Base-by-base conservation (phyloP, 176 grass and related monocot species). In the Oryza meyeriana region DNA sequence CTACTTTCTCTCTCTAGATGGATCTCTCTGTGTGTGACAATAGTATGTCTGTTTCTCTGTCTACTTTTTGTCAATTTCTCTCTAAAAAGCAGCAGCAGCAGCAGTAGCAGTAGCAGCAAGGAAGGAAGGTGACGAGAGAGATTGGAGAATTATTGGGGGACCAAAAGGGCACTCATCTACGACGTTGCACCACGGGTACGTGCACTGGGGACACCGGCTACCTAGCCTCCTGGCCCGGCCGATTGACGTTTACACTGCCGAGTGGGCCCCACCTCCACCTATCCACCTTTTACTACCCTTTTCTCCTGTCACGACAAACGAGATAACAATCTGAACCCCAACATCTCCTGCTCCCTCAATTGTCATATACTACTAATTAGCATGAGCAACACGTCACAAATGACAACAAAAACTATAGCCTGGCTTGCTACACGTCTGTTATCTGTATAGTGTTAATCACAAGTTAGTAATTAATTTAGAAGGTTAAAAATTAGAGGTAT, bases 81-180 rank as follows among this genome's bases (percentile, higher is more conserved):
- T 70, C 81, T 80, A 69, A 52, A 84, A 40, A 71, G 28, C 22
- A 71, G 20, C 20, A 58, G 39, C 31, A 61, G 66, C 6, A 36
- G 35, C 35, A 36, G 42, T 16, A 40, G 39, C 39, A 40, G 35
- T 36, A 41, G 35, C 4, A n/a, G 30, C 16, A 5, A 18, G 22
- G 31, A 5, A 18, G 22, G 31, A 52, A 27, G 75, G 10, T 38
- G 45, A 28, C 0, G 7, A n/a, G 20, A 12, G 13, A 55, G 58
- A 27, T 13, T 16, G 10, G n/a, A 24, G 29, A 75, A 85, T 85
- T 81, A 89, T 89, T 89, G 87, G 77, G 80, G 64, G 83, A 89
- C 87, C 87, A 81, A 89, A 81, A 89, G 82, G 72, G 12, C 77
- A 65, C 77, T 42, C 18, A 55, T 55, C 50, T 1, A 8, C 73